A percentile compares a stretch with the other conserved stretches of the same genome.
Conservation (phyloP, 208 protist genomes). For the Borovskyia barvae region DNA sequence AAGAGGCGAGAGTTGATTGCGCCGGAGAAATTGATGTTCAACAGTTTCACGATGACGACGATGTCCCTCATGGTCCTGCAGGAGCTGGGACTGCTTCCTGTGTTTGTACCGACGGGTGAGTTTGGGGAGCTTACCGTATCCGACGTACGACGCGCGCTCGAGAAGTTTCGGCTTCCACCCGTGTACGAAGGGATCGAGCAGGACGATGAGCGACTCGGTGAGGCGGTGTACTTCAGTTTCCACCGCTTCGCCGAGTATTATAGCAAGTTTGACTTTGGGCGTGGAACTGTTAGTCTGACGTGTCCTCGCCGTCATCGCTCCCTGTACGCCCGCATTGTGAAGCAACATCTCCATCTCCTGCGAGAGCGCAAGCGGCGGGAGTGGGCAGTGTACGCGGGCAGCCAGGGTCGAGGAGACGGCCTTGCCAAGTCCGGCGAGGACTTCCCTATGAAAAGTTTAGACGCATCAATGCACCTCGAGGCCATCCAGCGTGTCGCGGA, state of each 20-base stretch:
- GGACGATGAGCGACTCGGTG: conserved; percentile 83
- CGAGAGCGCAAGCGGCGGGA: conserved; percentile 42
- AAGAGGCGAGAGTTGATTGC: conserved; percentile 82
- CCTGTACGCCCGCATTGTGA: conserved; percentile 63
- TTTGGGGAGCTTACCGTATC: conserved; percentile 73
- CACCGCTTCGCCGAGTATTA: conserved; percentile 88
- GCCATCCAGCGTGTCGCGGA: conserved; percentile 45
- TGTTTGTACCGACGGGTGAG: conserved; percentile 67
- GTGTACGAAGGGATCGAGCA: conserved; percentile 72
- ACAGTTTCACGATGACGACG: conserved; percentile 89
- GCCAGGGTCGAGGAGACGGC: conserved; percentile 10
- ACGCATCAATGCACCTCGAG: conserved; percentile 60
- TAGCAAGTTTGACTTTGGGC: conserved; percentile 73
- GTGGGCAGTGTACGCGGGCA: conserved; percentile 56
- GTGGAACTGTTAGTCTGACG: conserved; percentile 84
- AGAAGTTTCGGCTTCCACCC: conserved; percentile 55
- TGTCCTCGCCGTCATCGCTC: conserved; percentile 75
- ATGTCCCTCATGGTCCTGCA: conserved; percentile 91
- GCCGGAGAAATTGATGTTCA: conserved; percentile 81
- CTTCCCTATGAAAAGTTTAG: conserved; percentile 58
- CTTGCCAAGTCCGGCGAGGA: conserved; percentile 13
- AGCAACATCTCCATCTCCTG: conserved; percentile 51
- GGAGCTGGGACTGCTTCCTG: conserved; percentile 81
- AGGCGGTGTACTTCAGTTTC: conserved; percentile 84
- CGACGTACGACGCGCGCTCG: conserved; percentile 48